These are phyloP conservation scores for Syzygium grande DNA, from an alignment of 345 rosid genomes.

Conservation along the genomic window DNA sequence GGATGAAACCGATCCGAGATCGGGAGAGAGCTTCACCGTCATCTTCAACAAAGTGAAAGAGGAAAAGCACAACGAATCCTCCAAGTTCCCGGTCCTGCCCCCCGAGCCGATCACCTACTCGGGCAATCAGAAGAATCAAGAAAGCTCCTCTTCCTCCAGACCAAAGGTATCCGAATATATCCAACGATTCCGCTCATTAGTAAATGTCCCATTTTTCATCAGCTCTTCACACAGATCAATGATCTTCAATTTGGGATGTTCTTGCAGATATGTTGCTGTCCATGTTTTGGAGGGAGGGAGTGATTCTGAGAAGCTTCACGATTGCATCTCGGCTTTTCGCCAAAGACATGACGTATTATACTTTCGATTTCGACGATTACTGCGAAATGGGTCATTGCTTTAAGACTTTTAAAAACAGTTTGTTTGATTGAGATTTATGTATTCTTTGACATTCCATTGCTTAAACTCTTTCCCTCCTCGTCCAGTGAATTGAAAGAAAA, in stretches of 20 bases:
- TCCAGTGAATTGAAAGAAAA: not conserved
- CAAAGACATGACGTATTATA: not conserved
- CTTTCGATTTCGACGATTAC: not conserved
- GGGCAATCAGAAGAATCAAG: not conserved
- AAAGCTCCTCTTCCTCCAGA: not conserved
- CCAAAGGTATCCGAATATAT: constrained; percentile 13
- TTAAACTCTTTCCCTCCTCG: not conserved
- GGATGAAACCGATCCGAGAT: constrained; percentile 44
- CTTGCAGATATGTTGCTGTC: constrained; percentile 29
- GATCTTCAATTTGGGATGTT: not conserved
- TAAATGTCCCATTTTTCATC: not conserved
- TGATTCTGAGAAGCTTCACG: not conserved
- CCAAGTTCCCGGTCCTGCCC: constrained; percentile 5
- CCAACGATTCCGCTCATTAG: not conserved
- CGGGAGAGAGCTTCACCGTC: constrained; percentile 40
- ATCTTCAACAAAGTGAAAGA: constrained; percentile 39
- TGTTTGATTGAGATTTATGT: not conserved
- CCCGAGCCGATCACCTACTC: not conserved
- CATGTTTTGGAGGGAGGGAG: not conserved
- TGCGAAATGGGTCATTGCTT: not conserved
- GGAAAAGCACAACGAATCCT: constrained; percentile 27
- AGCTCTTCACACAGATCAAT: not conserved
- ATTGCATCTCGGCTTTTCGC: not conserved
- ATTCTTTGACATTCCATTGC: not conserved
- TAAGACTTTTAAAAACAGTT: not conserved